Conservation (phyloP, 495 filamentous ascomycete species). For the Trichoderma asperelloides region DNA sequence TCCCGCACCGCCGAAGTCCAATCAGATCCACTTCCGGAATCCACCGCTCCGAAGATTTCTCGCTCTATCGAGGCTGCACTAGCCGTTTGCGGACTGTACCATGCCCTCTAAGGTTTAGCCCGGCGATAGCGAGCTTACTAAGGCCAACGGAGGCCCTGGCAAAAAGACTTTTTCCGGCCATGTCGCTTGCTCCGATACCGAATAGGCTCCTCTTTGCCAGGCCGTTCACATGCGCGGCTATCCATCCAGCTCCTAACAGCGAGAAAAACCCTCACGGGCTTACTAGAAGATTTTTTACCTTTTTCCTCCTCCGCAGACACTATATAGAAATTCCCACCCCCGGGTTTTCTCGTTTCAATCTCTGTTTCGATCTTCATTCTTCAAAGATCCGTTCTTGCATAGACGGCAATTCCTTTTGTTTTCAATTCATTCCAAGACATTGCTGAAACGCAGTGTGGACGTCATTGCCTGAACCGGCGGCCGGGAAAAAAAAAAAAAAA, state of each 20-base stretch:
- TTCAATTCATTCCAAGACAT: too few species aligned
- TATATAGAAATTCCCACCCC: not conserved
- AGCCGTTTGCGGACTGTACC: not conserved
- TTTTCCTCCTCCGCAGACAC: not conserved
- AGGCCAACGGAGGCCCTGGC: not conserved
- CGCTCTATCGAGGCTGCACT: not conserved
- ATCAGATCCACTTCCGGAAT: constrained; percentile 1
- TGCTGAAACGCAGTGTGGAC: too few species aligned
- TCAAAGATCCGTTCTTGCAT: not conserved
- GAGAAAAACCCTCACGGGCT: not conserved
- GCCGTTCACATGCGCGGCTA: not conserved
- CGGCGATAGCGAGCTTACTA: not conserved
- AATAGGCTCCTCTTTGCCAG: not conserved
- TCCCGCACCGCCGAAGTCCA: constrained; percentile 1
- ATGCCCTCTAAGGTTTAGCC: not conserved
- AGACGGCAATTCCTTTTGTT: not conserved
- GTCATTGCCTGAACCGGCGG: too few species aligned
- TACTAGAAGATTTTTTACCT: not conserved
- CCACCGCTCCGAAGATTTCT: constrained; percentile 6
- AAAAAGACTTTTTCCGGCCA: not conserved
- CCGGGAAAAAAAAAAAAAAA: not conserved
- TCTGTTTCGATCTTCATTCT: not conserved
- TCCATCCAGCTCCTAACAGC: not conserved
- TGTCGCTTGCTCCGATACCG: constrained; percentile 4
- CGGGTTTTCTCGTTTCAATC: not conserved